These are phyloP conservation scores for Diaporthe sp. DNA, from an alignment of 2,329 filamentous ascomycete species.

Conservation along the genomic window DNA sequence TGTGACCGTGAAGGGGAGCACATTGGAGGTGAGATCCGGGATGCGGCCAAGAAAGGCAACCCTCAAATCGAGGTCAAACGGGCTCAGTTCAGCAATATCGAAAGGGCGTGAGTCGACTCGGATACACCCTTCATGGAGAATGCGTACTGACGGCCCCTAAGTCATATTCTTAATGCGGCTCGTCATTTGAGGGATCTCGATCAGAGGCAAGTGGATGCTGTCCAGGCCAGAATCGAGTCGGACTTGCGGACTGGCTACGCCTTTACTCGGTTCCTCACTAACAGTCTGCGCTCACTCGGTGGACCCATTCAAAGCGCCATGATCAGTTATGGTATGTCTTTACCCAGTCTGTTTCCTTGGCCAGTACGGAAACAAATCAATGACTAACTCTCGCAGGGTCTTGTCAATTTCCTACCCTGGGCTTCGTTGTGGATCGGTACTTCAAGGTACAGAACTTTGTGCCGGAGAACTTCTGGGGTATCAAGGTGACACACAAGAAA, in stretches of 20 bases:
- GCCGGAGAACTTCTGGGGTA: constrained; percentile 92
- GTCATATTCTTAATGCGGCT: constrained; percentile 89
- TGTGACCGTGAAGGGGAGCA: constrained; percentile 98
- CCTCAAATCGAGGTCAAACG: constrained; percentile 82
- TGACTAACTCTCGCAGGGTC: constrained; percentile 69
- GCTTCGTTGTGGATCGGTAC: constrained; percentile 97
- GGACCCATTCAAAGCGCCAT: constrained; percentile 74
- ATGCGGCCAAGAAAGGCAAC: constrained; percentile 83
- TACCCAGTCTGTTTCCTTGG: not conserved
- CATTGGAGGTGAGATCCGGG: constrained; percentile 91
- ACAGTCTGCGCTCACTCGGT: constrained; percentile 80
- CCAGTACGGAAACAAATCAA: not conserved
- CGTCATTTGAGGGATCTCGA: constrained; percentile 83
- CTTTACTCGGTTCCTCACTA: constrained; percentile 90
- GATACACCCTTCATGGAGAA: not conserved
- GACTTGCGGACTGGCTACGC: constrained; percentile 93
- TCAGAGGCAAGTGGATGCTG: constrained; percentile 87
- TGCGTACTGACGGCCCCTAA: constrained; percentile 52
- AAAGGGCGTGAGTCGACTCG: constrained; percentile 76
- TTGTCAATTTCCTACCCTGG: constrained; percentile 96
- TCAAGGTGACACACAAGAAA: constrained; percentile 85
- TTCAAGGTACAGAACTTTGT: constrained; percentile 95
- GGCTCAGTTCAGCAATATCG: constrained; percentile 95
- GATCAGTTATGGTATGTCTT: constrained; percentile 82
- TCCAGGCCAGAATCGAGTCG: constrained; percentile 89